These are phyloP conservation scores for Venturia aucupariae DNA, from an alignment of 2,329 filamentous ascomycete species.

Conservation along the genomic window DNA sequence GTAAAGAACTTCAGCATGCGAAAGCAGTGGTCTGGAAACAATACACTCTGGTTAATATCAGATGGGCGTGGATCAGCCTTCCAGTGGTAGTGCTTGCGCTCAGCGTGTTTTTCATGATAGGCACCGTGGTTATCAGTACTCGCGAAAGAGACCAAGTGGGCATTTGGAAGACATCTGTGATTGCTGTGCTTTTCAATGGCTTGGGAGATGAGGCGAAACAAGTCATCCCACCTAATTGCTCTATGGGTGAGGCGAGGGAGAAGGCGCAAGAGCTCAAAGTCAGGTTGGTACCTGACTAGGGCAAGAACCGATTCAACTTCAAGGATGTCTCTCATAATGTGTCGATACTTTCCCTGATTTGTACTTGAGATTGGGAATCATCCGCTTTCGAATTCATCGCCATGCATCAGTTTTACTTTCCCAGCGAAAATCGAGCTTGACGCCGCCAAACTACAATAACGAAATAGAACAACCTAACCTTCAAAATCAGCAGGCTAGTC, in stretches of 20 bases:
- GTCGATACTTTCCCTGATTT: too few relatives aligned
- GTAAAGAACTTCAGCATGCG: not conserved
- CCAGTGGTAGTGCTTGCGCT: slow-evolving; percentile 20
- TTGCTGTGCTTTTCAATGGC: slow-evolving; percentile 24
- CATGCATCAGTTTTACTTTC: too few relatives aligned
- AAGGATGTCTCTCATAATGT: too few relatives aligned
- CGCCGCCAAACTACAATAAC: too few relatives aligned
- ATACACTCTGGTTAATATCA: slow-evolving; percentile 17
- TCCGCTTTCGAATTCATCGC: too few relatives aligned
- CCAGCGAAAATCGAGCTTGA: too few relatives aligned
- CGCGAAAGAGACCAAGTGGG: slow-evolving; percentile 16
- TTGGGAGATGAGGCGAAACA: slow-evolving; percentile 20
- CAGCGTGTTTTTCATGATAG: slow-evolving; percentile 21
- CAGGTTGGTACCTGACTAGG: not conserved
- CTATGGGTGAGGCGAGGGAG: slow-evolving; percentile 10
- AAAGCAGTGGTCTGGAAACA: slow-evolving; percentile 15
- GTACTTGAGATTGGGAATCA: too few relatives aligned
- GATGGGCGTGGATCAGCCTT: slow-evolving; percentile 23
- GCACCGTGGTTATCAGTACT: slow-evolving; percentile 21
- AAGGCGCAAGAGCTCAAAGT: slow-evolving; percentile 3
- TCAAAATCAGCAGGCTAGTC: too few relatives aligned
- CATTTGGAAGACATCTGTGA: slow-evolving; percentile 26
- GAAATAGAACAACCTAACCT: too few relatives aligned
- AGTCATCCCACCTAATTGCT: slow-evolving; percentile 16
- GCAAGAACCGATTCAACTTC: too few relatives aligned